These are phyloP conservation scores for Raffaelea deltoideospora DNA, from an alignment of 2,329 filamentous ascomycete genomes.

Conservation along the genomic window DNA sequence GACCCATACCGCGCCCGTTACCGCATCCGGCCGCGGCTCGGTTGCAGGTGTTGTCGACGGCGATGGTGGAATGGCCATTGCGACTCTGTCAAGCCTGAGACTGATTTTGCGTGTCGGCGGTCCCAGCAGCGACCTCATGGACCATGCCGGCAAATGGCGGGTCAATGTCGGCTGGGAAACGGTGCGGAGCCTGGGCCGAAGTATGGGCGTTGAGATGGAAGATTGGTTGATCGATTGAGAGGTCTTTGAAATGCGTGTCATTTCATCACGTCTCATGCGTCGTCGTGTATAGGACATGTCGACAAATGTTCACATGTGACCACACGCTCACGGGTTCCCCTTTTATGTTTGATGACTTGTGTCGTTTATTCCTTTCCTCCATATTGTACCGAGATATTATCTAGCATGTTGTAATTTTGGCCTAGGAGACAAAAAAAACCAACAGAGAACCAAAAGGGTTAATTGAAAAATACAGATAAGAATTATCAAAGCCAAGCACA, in stretches of 20 bases:
- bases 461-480: too few relatives aligned
- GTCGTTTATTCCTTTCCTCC: too few relatives aligned
- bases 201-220: constrained; percentile 62
- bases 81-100: constrained; percentile 56
- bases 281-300: too few relatives aligned
- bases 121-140: constrained; percentile 42
- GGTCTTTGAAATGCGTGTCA: background rate
- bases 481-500: background rate
- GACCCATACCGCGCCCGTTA: constrained; percentile 19
- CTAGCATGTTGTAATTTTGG: too few relatives aligned
- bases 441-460: too few relatives aligned
- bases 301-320: too few relatives aligned
- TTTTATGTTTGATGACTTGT: too few relatives aligned
- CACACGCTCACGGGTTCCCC: too few relatives aligned
- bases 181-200: constrained; percentile 52
- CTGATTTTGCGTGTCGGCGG: constrained; percentile 52
- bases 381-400: too few relatives aligned
- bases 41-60: constrained; percentile 26
- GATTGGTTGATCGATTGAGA: constrained; percentile 56
- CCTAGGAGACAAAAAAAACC: too few relatives aligned
- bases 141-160: constrained; percentile 58
- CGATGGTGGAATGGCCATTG: constrained; percentile 49
- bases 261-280: too few relatives aligned
- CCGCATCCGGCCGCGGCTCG: constrained; percentile 5
- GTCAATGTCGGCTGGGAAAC: constrained; percentile 71